Base-by-base conservation (phyloP, 441 rosid genomes). In the Adansonia gregorii region DNA sequence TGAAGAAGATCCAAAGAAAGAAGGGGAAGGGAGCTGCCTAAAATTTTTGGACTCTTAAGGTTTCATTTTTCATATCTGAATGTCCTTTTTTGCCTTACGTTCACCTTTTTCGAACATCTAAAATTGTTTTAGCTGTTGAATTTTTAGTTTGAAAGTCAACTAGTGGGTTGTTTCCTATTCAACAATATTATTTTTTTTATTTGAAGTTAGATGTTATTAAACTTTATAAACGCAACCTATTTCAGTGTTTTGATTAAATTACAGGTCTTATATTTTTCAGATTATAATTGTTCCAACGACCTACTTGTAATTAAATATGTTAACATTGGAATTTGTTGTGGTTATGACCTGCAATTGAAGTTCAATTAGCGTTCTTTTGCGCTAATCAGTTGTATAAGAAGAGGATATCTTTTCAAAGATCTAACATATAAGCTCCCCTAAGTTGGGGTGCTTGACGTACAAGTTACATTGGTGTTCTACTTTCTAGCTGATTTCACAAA, bases 1-100 rank as follows among this genome's bases (percentile, higher is more conserved):
- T 75, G 86, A 85, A 79, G 80, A 85, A 85, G 83, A 4, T 85
- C 56, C 88, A 85, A 83, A 85, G 64, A 77, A 85, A 85, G 84
- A 85, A 85, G 86, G 88, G 88, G n/a, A 85, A 85, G 80, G 88
- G 82, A 70, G 83, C 80, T 71, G 78, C 76, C 67, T 71, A 76
- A 65, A 58, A 8, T 76, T 72, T 76, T 55, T 69, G 27, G 64
- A 24, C 12, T 46, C 2, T 1, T 39, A 11, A 60, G 11, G 55
- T 46, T 43, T 61, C 69, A 27, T 74, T 45, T 52, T 35, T 76
- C 52, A 20, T 14, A 52, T 41, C 39, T 10, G 19, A 54, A 54
- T 76, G n/a, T 0, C 43, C 35, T 22, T 31, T 60, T 49, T 52
- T 2, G 19, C 39, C 54, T 11, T 39, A 10, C 17, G n/a, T 55